Conservation (phyloP, 2,329 filamentous ascomycete genomes). For the Zymoseptoria ardabiliae region DNA sequence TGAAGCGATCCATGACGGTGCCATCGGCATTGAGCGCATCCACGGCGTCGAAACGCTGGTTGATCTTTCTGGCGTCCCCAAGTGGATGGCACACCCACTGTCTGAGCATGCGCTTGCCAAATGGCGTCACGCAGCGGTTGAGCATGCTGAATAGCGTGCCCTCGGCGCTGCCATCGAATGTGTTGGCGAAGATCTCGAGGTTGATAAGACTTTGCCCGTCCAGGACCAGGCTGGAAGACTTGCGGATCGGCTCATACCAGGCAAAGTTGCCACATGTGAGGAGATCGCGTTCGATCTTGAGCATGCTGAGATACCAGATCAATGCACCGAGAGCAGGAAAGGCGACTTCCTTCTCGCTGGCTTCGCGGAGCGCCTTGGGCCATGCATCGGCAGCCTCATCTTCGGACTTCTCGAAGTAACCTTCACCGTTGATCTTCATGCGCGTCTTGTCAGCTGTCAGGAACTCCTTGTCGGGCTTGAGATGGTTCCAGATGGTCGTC, state of each 20-base stretch:
- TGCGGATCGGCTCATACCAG: constrained; percentile 87
- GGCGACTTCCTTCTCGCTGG: constrained; percentile 67
- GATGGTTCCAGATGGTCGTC: constrained; percentile 89
- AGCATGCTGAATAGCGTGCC: constrained; percentile 86
- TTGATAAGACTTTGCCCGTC: constrained; percentile 97
- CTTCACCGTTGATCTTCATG: constrained; percentile 69
- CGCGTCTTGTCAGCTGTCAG: constrained; percentile 78
- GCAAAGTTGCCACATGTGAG: constrained; percentile 86
- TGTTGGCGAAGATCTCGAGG: constrained; percentile 93
- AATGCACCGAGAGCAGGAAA: constrained; percentile 91
- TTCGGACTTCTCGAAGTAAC: constrained; percentile 63
- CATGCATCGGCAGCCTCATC: constrained; percentile 56
- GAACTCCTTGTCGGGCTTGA: constrained; percentile 83
- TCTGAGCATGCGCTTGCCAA: constrained; percentile 90
- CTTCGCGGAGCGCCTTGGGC: constrained; percentile 67
- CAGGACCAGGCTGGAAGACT: constrained; percentile 78
- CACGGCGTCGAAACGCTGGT: constrained; percentile 87
- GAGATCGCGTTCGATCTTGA: constrained; percentile 83
- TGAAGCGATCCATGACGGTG: constrained; percentile 76
- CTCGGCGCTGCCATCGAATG: constrained; percentile 72
- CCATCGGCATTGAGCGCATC: constrained; percentile 83
- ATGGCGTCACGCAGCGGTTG: constrained; percentile 91
- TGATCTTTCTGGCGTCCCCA: constrained; percentile 78
- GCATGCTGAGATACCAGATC: constrained; percentile 69
- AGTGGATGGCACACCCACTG: constrained; percentile 97